Evolutionary conservation across 768 basidiomycete species (phyloP).

Genomic region (Lactarius deliciosus): DNA sequence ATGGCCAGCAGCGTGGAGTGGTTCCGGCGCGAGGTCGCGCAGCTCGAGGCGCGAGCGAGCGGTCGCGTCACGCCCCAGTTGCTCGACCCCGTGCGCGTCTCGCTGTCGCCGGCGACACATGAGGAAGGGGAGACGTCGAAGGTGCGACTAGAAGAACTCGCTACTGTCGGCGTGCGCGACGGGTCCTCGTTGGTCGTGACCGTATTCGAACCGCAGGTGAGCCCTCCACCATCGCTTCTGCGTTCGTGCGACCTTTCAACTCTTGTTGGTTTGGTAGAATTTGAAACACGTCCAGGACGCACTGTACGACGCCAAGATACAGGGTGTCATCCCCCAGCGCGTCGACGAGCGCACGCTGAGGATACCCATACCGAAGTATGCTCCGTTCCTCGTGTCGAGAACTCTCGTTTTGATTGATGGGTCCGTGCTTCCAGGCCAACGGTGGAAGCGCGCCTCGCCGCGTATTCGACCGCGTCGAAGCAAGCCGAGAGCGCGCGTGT

Average conservation of each 20-base stretch:
- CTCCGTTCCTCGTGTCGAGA: slow-evolving; percentile 20
- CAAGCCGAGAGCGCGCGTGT: slow-evolving; percentile 74
- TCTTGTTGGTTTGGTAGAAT: slow-evolving; percentile 49
- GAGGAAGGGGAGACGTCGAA: slow-evolving; percentile 33
- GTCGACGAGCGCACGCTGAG: slow-evolving; percentile 70
- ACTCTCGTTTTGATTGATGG: not conserved
- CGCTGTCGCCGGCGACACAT: slow-evolving; percentile 39
- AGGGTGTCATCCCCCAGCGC: slow-evolving; percentile 69
- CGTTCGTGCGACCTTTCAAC: not conserved
- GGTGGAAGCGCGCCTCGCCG: slow-evolving; percentile 61
- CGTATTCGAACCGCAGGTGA: slow-evolving; percentile 75
- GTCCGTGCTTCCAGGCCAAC: slow-evolving; percentile 55
- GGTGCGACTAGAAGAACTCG: slow-evolving; percentile 59
- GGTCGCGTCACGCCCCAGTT: slow-evolving; percentile 76
- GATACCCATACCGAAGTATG: slow-evolving; percentile 77
- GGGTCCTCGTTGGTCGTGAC: slow-evolving; percentile 72
- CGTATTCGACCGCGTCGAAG: slow-evolving; percentile 55
- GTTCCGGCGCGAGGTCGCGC: slow-evolving; percentile 76
- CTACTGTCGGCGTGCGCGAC: slow-evolving; percentile 79
- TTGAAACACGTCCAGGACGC: slow-evolving; percentile 74
- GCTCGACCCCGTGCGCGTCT: slow-evolving; percentile 66
- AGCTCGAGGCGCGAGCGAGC: slow-evolving; percentile 64
- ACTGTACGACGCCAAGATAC: slow-evolving; percentile 72
- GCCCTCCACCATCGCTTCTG: slow-evolving; percentile 31
- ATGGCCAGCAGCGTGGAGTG: slow-evolving; percentile 69